These are phyloP conservation scores for Alternaria panax DNA, from an alignment of 2,329 filamentous ascomycete species.

Conservation along the genomic window DNA sequence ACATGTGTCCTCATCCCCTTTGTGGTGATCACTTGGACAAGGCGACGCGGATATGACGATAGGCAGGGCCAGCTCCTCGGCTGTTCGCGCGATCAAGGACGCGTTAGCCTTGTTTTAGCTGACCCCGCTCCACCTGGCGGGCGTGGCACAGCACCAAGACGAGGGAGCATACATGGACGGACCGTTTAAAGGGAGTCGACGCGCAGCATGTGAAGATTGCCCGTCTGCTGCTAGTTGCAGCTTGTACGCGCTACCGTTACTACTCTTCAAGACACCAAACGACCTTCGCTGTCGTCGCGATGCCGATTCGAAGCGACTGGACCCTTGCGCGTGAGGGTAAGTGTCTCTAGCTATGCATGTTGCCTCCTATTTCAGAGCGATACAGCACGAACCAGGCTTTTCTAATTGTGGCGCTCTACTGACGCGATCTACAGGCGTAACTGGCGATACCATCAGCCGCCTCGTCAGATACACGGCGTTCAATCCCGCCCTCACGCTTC, in stretches of 20 bases:
- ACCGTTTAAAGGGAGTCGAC: slow-evolving; percentile 5
- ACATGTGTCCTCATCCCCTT: background rate
- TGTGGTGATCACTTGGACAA: background rate
- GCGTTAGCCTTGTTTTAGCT: slow-evolving; percentile 4
- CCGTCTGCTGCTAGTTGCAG: background rate
- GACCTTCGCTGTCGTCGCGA: slow-evolving; percentile 15
- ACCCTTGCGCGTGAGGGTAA: slow-evolving; percentile 50
- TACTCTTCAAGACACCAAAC: background rate
- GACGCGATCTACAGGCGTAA: slow-evolving; percentile 34
- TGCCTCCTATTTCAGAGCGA: background rate
- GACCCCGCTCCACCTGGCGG: background rate
- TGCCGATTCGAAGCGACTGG: slow-evolving; percentile 51
- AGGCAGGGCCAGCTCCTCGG: slow-evolving; percentile 4
- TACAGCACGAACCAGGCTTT: background rate
- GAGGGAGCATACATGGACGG: background rate
- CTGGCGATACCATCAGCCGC: slow-evolving; percentile 65
- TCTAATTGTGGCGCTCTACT: background rate
- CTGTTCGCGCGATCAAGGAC: background rate
- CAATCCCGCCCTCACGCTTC: slow-evolving; percentile 70
- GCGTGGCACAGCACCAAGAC: slow-evolving; percentile 3
- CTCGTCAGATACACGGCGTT: slow-evolving; percentile 67
- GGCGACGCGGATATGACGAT: background rate
- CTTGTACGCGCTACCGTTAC: background rate
- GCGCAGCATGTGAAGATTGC: background rate
- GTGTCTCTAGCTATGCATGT: slow-evolving; percentile 4